Evolutionary conservation across 2,329 filamentous ascomycete genomes (phyloP).

Genomic region (Trichoderma guizhouense): DNA sequence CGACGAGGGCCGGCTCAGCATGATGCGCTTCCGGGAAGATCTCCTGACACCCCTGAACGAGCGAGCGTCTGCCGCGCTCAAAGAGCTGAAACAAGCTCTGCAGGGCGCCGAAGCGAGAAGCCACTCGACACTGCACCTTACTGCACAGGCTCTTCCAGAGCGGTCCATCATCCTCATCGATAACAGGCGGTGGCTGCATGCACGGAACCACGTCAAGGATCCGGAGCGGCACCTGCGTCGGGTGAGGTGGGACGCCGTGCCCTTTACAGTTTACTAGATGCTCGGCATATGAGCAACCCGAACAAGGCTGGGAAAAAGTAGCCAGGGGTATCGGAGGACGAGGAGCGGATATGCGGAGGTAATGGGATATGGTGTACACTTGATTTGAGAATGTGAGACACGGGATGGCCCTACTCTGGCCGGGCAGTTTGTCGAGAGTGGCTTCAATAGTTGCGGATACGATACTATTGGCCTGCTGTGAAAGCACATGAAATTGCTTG

Average conservation of each 20-base stretch:
- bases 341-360: not conserved
- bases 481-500: not conserved
- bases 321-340: not conserved
- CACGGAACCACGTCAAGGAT: constrained; percentile 32
- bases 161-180: constrained; percentile 33
- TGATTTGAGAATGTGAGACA: not conserved
- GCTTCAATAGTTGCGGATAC: not conserved
- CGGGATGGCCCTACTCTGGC: not conserved
- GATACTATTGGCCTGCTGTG: not conserved
- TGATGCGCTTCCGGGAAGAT: constrained; percentile 33
- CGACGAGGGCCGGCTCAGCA: not conserved
- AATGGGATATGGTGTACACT: not conserved
- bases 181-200: constrained; percentile 36
- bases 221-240: constrained; percentile 34
- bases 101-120: constrained; percentile 16
- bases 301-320: not conserved
- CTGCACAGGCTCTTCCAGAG: constrained; percentile 27
- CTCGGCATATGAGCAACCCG: not conserved
- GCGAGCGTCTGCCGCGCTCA: constrained; percentile 24
- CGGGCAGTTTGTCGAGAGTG: not conserved
- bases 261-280: constrained; percentile 17
- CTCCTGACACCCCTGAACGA: constrained; percentile 30
- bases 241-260: constrained; percentile 34
- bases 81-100: constrained; percentile 26
- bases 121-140: constrained; percentile 26